A percentile compares a stretch with the other conserved stretches of the same genome.
Conservation (phyloP, 768 basidiomycete genomes). For the Suillus discolor region DNA sequence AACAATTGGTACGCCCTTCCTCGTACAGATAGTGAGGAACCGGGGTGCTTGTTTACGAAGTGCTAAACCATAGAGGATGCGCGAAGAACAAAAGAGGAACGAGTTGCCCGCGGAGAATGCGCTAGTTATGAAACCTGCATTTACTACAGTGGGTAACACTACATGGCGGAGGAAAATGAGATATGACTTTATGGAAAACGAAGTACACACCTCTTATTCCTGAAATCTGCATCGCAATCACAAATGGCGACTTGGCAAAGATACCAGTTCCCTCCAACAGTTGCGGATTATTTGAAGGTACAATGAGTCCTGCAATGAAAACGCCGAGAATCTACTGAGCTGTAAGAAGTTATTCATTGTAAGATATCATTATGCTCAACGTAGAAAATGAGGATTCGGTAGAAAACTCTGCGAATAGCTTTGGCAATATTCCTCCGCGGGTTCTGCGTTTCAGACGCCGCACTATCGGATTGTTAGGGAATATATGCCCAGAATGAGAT, state of each 20-base stretch:
- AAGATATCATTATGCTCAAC: conserved; percentile 34
- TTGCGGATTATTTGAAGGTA: conserved; percentile 59
- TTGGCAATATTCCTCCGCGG: conserved; percentile 79
- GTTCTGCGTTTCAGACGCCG: conserved; percentile 76
- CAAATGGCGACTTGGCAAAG: conserved; percentile 77
- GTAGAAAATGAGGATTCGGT: conserved; percentile 80
- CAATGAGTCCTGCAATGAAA: conserved; percentile 73
- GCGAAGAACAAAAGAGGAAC: conserved; percentile 54
- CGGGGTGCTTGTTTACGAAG: conserved; percentile 50
- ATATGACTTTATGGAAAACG: conserved; percentile 11
- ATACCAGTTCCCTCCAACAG: conserved; percentile 51
- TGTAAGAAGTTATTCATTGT: neutral
- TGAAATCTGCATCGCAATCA: conserved; percentile 72
- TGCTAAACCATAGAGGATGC: conserved; percentile 45
- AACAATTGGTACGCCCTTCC: conserved; percentile 47
- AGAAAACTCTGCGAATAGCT: conserved; percentile 75
- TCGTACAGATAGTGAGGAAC: conserved; percentile 48
- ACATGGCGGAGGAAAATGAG: neutral
- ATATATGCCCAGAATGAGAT: conserved; percentile 7
- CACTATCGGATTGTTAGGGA: conserved; percentile 36
- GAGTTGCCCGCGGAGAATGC: conserved; percentile 75
- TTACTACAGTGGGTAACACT: conserved; percentile 67
- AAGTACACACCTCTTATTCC: conserved; percentile 55
- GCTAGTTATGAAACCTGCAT: conserved; percentile 69
- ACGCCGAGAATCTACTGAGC: conserved; percentile 59